Percentiles rank a stretch among this genome's conserved stretches.
Evolutionary conservation across 805 yeast species (phyloP).

Genomic region (Saturnispora bothae): DNA sequence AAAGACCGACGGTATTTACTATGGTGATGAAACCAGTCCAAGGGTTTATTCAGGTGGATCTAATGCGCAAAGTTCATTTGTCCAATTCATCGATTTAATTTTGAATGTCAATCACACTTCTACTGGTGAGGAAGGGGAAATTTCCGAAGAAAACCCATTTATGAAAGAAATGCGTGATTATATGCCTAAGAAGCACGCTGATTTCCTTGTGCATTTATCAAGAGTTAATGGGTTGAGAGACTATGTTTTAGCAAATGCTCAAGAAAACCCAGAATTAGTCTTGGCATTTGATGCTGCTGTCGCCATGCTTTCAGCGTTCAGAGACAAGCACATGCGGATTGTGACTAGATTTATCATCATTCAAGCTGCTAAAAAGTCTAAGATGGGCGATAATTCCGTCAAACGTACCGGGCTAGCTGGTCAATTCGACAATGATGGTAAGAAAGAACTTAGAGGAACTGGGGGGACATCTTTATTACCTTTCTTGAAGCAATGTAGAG

Average conservation of each 20-base stretch:
- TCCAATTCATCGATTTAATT: slow-evolving; percentile 75
- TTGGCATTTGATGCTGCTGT: slow-evolving; percentile 80
- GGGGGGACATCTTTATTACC: slow-evolving; percentile 92
- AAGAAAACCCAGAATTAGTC: slow-evolving; percentile 42
- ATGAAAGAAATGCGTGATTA: slow-evolving; percentile 77
- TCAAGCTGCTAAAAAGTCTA: slow-evolving; percentile 53
- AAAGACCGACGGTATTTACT: slow-evolving; percentile 53
- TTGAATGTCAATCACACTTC: slow-evolving; percentile 70
- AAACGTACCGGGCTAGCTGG: slow-evolving; percentile 50
- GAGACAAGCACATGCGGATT: slow-evolving; percentile 89
- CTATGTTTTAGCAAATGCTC: slow-evolving; percentile 39
- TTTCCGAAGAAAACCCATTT: slow-evolving; percentile 32
- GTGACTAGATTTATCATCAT: slow-evolving; percentile 79
- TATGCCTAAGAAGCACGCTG: slow-evolving; percentile 83
- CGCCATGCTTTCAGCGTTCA: slow-evolving; percentile 76
- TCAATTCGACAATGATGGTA: slow-evolving; percentile 27
- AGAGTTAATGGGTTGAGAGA: slow-evolving; percentile 51
- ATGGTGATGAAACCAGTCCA: slow-evolving; percentile 53
- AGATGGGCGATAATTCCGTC: slow-evolving; percentile 37
- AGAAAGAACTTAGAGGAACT: slow-evolving; percentile 65
- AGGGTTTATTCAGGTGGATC: slow-evolving; percentile 77
- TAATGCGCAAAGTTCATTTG: slow-evolving; percentile 84
- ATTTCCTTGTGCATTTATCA: slow-evolving; percentile 55
- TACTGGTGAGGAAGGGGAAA: slow-evolving; percentile 36
- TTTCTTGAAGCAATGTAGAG: slow-evolving; percentile 89